A percentile compares a stretch with the other conserved stretches of the same genome.
Evolutionary conservation across 1,139 yeast species (phyloP).

Genomic region (Zhuliangozyma parablackwelliae): DNA sequence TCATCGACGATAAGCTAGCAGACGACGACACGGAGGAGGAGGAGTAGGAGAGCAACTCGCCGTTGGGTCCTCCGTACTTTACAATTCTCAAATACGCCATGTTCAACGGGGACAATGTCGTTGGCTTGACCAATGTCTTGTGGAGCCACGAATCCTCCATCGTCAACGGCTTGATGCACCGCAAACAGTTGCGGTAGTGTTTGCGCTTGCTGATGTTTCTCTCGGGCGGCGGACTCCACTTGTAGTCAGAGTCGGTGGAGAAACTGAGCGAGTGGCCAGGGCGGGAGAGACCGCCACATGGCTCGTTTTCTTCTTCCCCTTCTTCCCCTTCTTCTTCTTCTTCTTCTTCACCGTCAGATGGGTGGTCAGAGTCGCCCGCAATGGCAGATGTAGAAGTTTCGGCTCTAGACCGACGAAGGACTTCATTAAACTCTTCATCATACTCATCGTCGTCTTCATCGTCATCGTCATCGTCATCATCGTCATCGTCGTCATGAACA

Average conservation of each 20-base stretch:
- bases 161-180: constrained; percentile 54
- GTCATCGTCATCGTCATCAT: constrained; percentile 2
- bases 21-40: constrained; percentile 38
- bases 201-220: constrained; percentile 39
- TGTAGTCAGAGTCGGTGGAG: constrained; percentile 15
- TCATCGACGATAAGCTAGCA: constrained; percentile 18
- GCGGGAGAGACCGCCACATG: neutral
- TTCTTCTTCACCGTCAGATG: constrained; percentile 36
- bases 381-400: neutral
- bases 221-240: constrained; percentile 46
- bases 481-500: neutral
- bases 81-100: constrained; percentile 20
- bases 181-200: constrained; percentile 48
- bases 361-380: constrained; percentile 27
- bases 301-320: constrained; percentile 12
- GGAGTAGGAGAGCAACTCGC: constrained; percentile 11
- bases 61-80: constrained; percentile 14
- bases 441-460: constrained; percentile 5
- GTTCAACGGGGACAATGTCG: constrained; percentile 29
- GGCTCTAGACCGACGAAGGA: constrained; percentile 3
- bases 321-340: constrained; percentile 16
- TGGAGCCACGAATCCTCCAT: constrained; percentile 55
- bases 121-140: constrained; percentile 42
- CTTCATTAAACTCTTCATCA: constrained; percentile 10
- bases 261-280: constrained; percentile 2